Evolutionary conservation across 441 rosid genomes (phyloP), one percentile per base, ranked within the genome.

Genomic region (Erodium chrysanthum): DNA sequence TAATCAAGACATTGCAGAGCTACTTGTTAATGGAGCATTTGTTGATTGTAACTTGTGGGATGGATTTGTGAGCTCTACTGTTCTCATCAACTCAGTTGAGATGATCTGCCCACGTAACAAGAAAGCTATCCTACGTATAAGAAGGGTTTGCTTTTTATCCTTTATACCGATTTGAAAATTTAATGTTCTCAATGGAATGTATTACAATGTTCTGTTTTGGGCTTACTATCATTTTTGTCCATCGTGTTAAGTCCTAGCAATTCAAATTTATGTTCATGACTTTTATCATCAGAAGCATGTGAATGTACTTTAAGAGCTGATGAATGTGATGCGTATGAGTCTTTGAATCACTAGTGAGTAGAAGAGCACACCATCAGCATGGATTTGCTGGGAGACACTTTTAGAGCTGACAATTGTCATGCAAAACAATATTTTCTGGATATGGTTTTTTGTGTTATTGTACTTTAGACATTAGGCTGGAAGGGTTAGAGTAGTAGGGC

Each of bases 41-140:
- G 72, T 88, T 66, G 91, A 87, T 66, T 85, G 87, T 80, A 85
- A 88, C 74, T 74, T 88, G 65, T 81, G 89, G 85, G 85, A 85
- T 74, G 88, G 84, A 70, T 78, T 83, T 67, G 85, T 84, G 64
- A 73, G 83, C 61, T 63, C 86, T 63, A 58, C 60, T 77, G 74
- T 78, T 70, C 77, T 72, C 67, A 60, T 85, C 59, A 72, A 77
- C 56, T 84, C 91, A 69, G 84, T 85, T 68, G 80, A 78, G 78
- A 74, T 90, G 73, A 77, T 81, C 71, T 75, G 77, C 80, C 86
- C 96, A 68, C 80, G 40, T 68, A 75, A 79, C 68, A 75, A 82
- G 79, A 86, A 78, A 74, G 81, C 79, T 76, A 82, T 92, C 76
- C 72, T 91, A 71, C 78, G 74, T 35, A 79, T 74, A 44, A 77